Evolutionary conservation across 2,329 filamentous ascomycete genomes (phyloP), one percentile per base, ranked within the genome.

Genomic region (Fusarium vanettenii): DNA sequence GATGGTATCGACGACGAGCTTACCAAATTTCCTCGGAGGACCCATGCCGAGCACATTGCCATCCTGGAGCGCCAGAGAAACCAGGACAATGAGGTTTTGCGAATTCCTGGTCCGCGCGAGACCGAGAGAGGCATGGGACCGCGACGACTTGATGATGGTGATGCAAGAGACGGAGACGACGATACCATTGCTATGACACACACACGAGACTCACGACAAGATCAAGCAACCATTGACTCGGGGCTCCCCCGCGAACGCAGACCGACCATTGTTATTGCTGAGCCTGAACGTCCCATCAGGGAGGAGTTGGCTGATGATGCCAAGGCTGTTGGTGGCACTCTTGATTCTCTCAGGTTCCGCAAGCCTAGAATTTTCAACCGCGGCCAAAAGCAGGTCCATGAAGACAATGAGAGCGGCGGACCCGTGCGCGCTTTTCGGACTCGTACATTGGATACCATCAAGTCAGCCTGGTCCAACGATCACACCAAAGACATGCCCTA

Each of bases 51-150:
- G 71, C 94, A 97, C 79, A 97, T 98, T 79, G 93, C 93, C 7
- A 97, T 98, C 78, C 82, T 98, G 16, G 91, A 98, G 81, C 92
- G 93, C 35, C 96, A 98, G 81, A 90, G 95, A 41, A 92, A 94
- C 66, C 91, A 91, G 71, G 92, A 93, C 66, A 92, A 91, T 52
- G 91, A 92, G 37, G 91, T 95, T 0, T 85, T 98, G 50, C 92
- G 95, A 45, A 98, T 99, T 77, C 97, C 97, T 0, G 95, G 95
- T 22, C 97, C 97, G 1, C 89, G 95, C 77, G 97, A 98, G 80
- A 95, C 93, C 59, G 97, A 99, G 78, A 90, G 91, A 60, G 97
- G 96, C 29, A 88, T 94, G 70, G 87, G 92, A 11, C 95, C 95
- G 2, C 85, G 87, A 66, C 85, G 87, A 33, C 82, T 91, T 2